A percentile compares a stretch with the other conserved stretches of the same genome.
These are phyloP conservation scores for Pseudogymnoascus sp. DNA, from an alignment of 2,329 filamentous ascomycete genomes.

Conservation along the genomic window DNA sequence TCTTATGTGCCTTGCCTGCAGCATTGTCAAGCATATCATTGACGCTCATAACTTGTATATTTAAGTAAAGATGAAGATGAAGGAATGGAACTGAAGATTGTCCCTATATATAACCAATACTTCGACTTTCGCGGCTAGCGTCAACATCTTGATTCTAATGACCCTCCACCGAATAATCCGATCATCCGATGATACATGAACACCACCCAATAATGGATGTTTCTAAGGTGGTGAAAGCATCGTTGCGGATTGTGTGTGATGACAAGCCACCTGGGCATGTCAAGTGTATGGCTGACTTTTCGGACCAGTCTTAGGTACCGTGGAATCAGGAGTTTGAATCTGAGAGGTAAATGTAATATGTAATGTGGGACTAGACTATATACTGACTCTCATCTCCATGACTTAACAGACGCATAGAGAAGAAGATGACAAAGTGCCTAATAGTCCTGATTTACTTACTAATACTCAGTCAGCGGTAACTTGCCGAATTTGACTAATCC, in stretches of 20 bases:
- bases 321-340: background rate
- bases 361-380: no score
- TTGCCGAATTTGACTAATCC: no score
- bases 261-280: no score
- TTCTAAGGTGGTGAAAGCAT: no score
- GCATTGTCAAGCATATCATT: slow-evolving; percentile 7
- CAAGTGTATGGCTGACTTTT: no score
- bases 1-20: slow-evolving; percentile 11
- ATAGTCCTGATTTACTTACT: no score
- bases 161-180: background rate
- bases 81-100: background rate
- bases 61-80: background rate
- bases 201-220: background rate
- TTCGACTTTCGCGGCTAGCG: background rate
- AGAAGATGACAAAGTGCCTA: no score
- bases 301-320: background rate
- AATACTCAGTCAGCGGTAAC: no score
- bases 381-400: no score
- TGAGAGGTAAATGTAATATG: no score
- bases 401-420: no score
- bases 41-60: background rate
- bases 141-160: background rate
- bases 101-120: slow-evolving; percentile 1
- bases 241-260: no score
- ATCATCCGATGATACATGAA: background rate